These are phyloP conservation scores for Fragilaria radians DNA, from an alignment of 108 stramenopile species.

Conservation along the genomic window DNA sequence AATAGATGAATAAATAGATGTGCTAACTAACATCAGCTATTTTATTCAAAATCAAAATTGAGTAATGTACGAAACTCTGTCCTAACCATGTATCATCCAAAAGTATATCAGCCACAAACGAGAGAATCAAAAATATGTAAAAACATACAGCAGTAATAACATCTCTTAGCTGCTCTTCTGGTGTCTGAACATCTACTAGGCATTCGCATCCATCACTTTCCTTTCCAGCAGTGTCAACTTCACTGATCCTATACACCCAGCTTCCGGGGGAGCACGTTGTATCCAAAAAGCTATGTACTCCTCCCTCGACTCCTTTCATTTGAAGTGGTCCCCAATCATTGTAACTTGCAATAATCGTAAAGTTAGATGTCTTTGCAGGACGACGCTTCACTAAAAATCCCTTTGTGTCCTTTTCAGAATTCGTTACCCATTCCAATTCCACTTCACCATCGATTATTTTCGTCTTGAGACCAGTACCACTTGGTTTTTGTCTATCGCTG, in stretches of 20 bases:
- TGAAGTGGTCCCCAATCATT: constrained; percentile 68
- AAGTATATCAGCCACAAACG: constrained; percentile 65
- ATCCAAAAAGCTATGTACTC: constrained; percentile 69
- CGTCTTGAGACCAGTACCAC: constrained; percentile 61
- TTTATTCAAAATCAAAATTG: too few species aligned
- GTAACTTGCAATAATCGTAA: constrained; percentile 55
- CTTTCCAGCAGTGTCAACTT: constrained; percentile 54
- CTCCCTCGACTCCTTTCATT: constrained; percentile 64
- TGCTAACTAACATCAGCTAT: too few species aligned
- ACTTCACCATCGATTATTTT: constrained; percentile 75
- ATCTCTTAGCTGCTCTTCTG: constrained; percentile 71
- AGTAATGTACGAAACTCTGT: too few species aligned
- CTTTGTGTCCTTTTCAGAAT: constrained; percentile 55
- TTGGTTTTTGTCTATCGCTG: constrained; percentile 76
- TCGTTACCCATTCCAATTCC: constrained; percentile 81
- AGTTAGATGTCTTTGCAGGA: constrained; percentile 72
- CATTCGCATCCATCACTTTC: constrained; percentile 77
- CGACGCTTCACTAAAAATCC: constrained; percentile 82
- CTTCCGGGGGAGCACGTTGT: constrained; percentile 53
- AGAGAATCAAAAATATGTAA: constrained; percentile 41
- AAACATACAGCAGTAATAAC: constrained; percentile 73
- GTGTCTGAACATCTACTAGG: constrained; percentile 79
- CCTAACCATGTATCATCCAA: too few species aligned
- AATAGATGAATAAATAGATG: too few species aligned
- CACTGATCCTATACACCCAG: constrained; percentile 85